A percentile compares a stretch with the other conserved stretches of the same genome.
phyloP scores from a whole-genome alignment of 768 basidiomycete genomes.

The Fomitopsis serialis region DNA sequence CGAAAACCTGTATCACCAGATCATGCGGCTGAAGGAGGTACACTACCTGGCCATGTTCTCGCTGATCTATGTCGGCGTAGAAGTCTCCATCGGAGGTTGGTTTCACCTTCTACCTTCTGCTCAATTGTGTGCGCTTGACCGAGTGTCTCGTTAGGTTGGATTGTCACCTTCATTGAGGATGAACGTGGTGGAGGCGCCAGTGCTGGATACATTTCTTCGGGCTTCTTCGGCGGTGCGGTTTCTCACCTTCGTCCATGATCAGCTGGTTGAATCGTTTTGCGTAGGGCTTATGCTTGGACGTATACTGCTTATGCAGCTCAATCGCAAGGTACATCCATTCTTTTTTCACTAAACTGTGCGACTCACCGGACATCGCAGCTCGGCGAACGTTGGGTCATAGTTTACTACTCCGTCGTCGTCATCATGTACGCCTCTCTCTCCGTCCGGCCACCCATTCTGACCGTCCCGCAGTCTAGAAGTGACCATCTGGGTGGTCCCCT shows the following conservation, averaged over 20 bases:
- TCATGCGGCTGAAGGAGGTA: constrained; percentile 28
- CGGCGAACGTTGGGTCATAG: constrained; percentile 21
- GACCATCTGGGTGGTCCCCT: constrained; percentile 49
- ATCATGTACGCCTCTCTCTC: constrained; percentile 15
- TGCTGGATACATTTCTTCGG: constrained; percentile 39
- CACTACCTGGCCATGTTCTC: constrained; percentile 34
- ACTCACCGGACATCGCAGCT: constrained; percentile 13
- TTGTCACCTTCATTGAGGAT: constrained; percentile 38
- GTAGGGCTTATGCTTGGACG: constrained; percentile 22
- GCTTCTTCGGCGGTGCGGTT: constrained; percentile 31
- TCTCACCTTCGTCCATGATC: neutral
- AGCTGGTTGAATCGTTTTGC: no score
- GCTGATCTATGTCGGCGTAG: constrained; percentile 39
- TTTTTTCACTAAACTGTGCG: no score
- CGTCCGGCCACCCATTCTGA: neutral
- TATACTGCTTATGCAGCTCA: constrained; percentile 17
- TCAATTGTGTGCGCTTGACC: neutral
- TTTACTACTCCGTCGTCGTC: constrained; percentile 19
- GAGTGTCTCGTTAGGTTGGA: constrained; percentile 31
- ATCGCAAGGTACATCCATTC: constrained; percentile 17
- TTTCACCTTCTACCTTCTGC: neutral
- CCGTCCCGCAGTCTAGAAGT: constrained; percentile 8
- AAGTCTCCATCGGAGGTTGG: constrained; percentile 37
- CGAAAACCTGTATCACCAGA: constrained; percentile 27
- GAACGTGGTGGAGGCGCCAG: constrained; percentile 31